Conservation (phyloP, 805 yeast species). For the Cyberlindnera nakhonratchasimensis region DNA sequence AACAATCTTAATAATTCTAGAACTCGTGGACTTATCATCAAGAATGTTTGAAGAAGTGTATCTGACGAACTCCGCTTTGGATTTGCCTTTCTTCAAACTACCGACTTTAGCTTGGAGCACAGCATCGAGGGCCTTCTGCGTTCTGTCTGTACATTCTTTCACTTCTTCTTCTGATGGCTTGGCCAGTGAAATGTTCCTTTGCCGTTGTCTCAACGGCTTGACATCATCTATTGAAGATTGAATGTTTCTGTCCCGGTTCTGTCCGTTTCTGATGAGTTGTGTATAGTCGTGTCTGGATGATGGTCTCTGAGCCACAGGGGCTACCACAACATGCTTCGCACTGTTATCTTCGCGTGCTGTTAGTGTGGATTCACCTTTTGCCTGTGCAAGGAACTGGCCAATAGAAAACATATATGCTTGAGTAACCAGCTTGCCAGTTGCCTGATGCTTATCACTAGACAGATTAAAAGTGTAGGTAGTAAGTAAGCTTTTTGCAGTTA, state of each 20-base stretch:
- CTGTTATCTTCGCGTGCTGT: background rate
- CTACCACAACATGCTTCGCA: constrained; percentile 12
- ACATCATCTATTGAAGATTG: constrained; percentile 54
- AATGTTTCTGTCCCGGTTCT: constrained; percentile 18
- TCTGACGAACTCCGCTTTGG: constrained; percentile 42
- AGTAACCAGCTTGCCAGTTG: too few species aligned
- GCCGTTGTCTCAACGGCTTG: constrained; percentile 54
- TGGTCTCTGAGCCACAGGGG: constrained; percentile 9
- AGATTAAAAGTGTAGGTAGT: too few species aligned
- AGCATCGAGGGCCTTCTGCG: constrained; percentile 52
- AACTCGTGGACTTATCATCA: constrained; percentile 30
- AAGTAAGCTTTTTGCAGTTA: too few species aligned
- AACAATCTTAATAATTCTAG: constrained; percentile 58
- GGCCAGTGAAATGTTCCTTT: constrained; percentile 38
- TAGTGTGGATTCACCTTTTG: constrained; percentile 2
- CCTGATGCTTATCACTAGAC: too few species aligned
- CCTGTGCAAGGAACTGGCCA: constrained; percentile 19
- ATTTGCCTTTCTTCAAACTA: constrained; percentile 22
- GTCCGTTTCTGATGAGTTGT: constrained; percentile 20
- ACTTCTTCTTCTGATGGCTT: constrained; percentile 46
- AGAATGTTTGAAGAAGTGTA: constrained; percentile 41
- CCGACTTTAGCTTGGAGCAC: constrained; percentile 42
- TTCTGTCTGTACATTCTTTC: constrained; percentile 46
- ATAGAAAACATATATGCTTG: constrained; percentile 20
- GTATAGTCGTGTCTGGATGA: constrained; percentile 19